Percentiles rank a stretch among this genome's conserved stretches.
Evolutionary conservation across 805 yeast species (phyloP).

Genomic region (Schizosaccharomyces cryophilus): DNA sequence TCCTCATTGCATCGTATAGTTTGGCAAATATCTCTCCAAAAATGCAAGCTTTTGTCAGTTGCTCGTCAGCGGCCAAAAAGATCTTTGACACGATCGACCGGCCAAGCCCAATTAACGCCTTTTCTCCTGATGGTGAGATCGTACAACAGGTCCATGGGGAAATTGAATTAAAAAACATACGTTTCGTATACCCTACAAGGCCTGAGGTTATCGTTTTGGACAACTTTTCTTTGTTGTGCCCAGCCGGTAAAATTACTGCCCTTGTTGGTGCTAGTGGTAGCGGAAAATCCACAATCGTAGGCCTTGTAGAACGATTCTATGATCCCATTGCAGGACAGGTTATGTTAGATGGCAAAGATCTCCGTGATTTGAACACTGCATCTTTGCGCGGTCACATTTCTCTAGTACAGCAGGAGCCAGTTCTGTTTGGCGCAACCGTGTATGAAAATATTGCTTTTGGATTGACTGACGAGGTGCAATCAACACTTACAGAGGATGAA

Average conservation of each 20-base stretch:
- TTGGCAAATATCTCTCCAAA: constrained; percentile 21
- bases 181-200: constrained; percentile 14
- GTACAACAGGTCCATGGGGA: constrained; percentile 17
- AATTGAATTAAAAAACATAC: constrained; percentile 10
- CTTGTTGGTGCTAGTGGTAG: constrained; percentile 67
- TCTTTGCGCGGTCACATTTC: constrained; percentile 31
- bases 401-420: constrained; percentile 34
- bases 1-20: constrained; percentile 16
- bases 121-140: constrained; percentile 10
- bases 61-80: constrained; percentile 19
- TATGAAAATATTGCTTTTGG: constrained; percentile 65
- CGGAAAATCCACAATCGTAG: constrained; percentile 24
- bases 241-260: constrained; percentile 73
- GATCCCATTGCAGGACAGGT: constrained; percentile 29
- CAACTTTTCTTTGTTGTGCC: constrained; percentile 16
- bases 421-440: constrained; percentile 50
- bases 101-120: constrained; percentile 17
- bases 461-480: constrained; percentile 16
- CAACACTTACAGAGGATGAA: constrained; percentile 16
- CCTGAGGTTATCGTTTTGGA: constrained; percentile 12
- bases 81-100: constrained; percentile 22
- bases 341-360: constrained; percentile 23
- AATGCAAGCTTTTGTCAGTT: constrained; percentile 16
- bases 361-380: constrained; percentile 26
- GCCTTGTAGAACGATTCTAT: constrained; percentile 32